Conservation (phyloP, 139 green algal species). For the Auxenochlorella protothecoides region DNA sequence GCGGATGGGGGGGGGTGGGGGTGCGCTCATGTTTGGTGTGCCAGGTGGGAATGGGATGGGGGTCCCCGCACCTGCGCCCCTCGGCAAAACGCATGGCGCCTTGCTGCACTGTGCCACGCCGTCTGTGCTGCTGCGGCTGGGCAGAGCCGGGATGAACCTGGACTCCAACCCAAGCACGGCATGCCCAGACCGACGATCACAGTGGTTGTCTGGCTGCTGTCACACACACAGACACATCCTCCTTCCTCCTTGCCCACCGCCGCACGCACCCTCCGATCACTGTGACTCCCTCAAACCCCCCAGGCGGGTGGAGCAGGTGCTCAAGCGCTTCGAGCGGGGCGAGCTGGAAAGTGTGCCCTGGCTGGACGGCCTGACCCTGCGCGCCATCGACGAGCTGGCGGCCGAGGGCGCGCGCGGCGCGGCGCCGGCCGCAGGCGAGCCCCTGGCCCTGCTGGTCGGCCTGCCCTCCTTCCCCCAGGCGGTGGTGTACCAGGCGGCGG, state of each 20-base stretch:
- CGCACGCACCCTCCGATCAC: too few relatives aligned
- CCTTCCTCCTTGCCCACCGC: too few relatives aligned
- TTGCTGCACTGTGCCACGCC: too few relatives aligned
- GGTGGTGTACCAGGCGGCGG: slow-evolving; percentile 70
- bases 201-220: too few relatives aligned
- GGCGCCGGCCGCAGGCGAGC: slow-evolving; percentile 1
- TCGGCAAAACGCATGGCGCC: too few relatives aligned
- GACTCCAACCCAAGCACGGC: too few relatives aligned
- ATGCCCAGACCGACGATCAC: too few relatives aligned
- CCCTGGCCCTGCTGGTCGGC: slow-evolving; percentile 50
- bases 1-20: neutral
- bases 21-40: neutral
- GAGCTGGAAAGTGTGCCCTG: slow-evolving; percentile 66
- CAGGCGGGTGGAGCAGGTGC: slow-evolving; percentile 54
- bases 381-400: slow-evolving; percentile 20
- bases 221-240: too few relatives aligned
- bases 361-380: slow-evolving; percentile 72
- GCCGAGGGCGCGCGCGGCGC: neutral
- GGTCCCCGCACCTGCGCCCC: too few relatives aligned
- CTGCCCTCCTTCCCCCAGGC: slow-evolving; percentile 72
- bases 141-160: too few relatives aligned
- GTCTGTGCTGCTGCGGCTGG: too few relatives aligned
- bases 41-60: too few relatives aligned
- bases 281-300: neutral
- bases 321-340: slow-evolving; percentile 61